phyloP scores from a whole-genome alignment of 176 grass and related monocot species.

The Oryza nivara region DNA sequence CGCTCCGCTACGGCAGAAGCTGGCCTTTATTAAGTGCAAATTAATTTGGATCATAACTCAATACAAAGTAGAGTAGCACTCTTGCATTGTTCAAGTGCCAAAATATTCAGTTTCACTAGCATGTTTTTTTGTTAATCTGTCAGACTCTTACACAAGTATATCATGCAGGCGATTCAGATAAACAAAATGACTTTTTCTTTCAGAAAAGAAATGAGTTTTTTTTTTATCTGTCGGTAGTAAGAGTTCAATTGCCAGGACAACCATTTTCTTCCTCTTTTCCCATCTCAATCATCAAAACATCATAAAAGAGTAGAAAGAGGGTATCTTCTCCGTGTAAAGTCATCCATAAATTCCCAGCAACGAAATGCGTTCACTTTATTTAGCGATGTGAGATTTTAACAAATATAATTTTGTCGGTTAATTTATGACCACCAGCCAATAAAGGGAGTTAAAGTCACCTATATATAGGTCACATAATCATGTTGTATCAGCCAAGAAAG shows the following conservation, averaged over 20 bases:
- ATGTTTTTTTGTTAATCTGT: not conserved
- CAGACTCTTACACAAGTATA: not conserved
- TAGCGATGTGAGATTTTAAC: slow-evolving; percentile 2
- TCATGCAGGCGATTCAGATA: not conserved
- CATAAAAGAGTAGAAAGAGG: not conserved
- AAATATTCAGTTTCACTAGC: not conserved
- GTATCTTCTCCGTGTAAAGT: not conserved
- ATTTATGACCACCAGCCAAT: not conserved
- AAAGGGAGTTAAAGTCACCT: slow-evolving; percentile 14
- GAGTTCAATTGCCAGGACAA: not conserved
- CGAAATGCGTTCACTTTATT: not conserved
- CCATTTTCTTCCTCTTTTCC: not conserved
- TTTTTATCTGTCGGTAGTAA: slow-evolving; percentile 13
- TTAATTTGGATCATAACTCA: too few relatives aligned
- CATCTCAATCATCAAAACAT: not conserved
- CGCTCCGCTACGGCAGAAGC: too few relatives aligned
- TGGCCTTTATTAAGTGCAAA: too few relatives aligned
- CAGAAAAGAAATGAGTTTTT: not conserved
- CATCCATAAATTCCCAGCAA: not conserved
- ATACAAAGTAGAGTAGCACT: not conserved
- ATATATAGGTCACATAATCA: slow-evolving; percentile 1
- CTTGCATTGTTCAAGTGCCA: slow-evolving; percentile 26
- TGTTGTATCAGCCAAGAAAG: slow-evolving; percentile 25
- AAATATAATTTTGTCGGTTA: not conserved
- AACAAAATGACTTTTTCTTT: slow-evolving; percentile 9